phyloP scores from a whole-genome alignment of 1,139 yeast genomes.

The Scheffersomyces insectosa region DNA sequence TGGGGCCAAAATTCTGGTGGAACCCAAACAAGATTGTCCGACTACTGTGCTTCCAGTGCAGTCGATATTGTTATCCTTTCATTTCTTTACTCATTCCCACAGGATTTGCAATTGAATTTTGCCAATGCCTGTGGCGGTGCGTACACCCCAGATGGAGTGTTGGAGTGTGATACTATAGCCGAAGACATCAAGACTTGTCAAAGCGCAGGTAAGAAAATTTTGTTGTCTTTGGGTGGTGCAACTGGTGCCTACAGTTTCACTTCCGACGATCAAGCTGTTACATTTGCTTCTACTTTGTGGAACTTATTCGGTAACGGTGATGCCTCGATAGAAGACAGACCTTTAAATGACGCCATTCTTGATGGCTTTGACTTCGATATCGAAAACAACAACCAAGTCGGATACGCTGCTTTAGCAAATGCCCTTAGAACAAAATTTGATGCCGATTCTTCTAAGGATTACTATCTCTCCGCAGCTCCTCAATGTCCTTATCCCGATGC shows the following conservation, averaged over 20 bases:
- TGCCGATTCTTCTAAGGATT: conserved; percentile 54
- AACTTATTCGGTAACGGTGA: conserved; percentile 66
- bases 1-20: conserved; percentile 93
- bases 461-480: conserved; percentile 91
- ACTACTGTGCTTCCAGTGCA: conserved; percentile 67
- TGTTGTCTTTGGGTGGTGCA: conserved; percentile 89
- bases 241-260: conserved; percentile 76
- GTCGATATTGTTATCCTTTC: conserved; percentile 76
- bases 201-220: conserved; percentile 67
- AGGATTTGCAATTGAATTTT: conserved; percentile 54
- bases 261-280: conserved; percentile 59
- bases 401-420: conserved; percentile 62
- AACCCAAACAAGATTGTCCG: conserved; percentile 61
- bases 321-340: conserved; percentile 48
- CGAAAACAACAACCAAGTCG: conserved; percentile 47
- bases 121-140: conserved; percentile 64
- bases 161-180: conserved; percentile 66
- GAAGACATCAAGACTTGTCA: conserved; percentile 84
- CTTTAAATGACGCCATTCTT: conserved; percentile 60
- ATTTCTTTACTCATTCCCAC: conserved; percentile 66
- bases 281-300: conserved; percentile 80
- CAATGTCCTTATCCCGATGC: conserved; percentile 95
- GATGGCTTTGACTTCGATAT: conserved; percentile 52
- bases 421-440: conserved; percentile 60
- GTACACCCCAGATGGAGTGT: conserved; percentile 50